A percentile compares a stretch with the other conserved stretches of the same genome.
These are phyloP conservation scores for Dactylellina leptospora DNA, from an alignment of 2,329 filamentous ascomycete species.

Conservation along the genomic window DNA sequence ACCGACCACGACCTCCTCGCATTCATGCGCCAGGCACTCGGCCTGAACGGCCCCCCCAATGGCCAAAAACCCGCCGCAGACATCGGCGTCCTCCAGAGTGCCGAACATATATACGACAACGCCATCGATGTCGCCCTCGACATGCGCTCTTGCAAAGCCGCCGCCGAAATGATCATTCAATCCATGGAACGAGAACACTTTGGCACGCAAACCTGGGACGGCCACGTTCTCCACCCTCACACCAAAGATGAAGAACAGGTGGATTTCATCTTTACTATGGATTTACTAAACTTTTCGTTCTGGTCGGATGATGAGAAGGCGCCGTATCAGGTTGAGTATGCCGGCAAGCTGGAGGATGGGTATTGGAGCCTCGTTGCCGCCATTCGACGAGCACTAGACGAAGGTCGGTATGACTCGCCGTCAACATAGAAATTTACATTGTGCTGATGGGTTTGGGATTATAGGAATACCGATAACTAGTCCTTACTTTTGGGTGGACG, in stretches of 20 bases:
- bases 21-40: conserved; percentile 56
- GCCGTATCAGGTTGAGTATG: conserved; percentile 82
- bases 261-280: conserved; percentile 96
- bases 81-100: conserved; percentile 81
- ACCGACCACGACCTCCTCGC: conserved; percentile 56
- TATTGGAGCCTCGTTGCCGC: conserved; percentile 94
- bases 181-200: conserved; percentile 86
- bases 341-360: conserved; percentile 84
- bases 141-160: conserved; percentile 80
- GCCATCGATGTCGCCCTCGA: conserved; percentile 90
- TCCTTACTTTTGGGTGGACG: conserved; percentile 83
- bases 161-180: conserved; percentile 78
- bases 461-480: conserved; percentile 86
- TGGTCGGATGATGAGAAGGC: conserved; percentile 79
- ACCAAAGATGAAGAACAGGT: conserved; percentile 79
- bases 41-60: conserved; percentile 21
- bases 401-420: conserved; percentile 66
- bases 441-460: background rate
- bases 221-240: conserved; percentile 89
- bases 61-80: conserved; percentile 67
- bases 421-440: background rate
- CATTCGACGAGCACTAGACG: conserved; percentile 85
- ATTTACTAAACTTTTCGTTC: conserved; percentile 95
- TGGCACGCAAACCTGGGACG: conserved; percentile 84
- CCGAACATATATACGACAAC: conserved; percentile 89